Evolutionary conservation across 345 rosid genomes (phyloP).

Genomic region (Lenwebbia sp.): DNA sequence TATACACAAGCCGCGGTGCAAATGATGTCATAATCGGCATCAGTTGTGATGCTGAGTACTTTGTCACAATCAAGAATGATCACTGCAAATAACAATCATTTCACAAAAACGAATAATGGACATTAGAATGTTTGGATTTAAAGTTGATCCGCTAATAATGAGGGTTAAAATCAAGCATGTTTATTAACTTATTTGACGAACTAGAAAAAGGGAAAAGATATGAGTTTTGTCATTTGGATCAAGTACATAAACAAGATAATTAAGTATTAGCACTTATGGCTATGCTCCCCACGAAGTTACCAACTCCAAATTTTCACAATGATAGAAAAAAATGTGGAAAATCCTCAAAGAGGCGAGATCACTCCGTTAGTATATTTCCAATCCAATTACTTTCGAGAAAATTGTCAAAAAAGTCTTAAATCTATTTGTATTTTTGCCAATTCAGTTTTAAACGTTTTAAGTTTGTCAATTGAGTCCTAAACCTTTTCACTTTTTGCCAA

Average conservation of each 20-base stretch:
- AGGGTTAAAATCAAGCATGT: not conserved
- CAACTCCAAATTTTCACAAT: not conserved
- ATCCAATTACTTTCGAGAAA: not conserved
- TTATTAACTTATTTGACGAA: not conserved
- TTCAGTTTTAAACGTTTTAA: too few relatives aligned
- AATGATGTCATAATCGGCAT: too few relatives aligned
- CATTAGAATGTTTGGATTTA: not conserved
- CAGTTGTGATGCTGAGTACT: too few relatives aligned
- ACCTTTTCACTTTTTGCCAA: too few relatives aligned
- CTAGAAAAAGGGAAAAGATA: not conserved
- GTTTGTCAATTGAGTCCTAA: too few relatives aligned
- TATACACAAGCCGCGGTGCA: too few relatives aligned
- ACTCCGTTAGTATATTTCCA: not conserved
- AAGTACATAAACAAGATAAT: not conserved
- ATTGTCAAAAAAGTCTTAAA: too few relatives aligned
- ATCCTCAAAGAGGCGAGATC: not conserved
- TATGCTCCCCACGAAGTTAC: not conserved
- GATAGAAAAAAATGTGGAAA: not conserved
- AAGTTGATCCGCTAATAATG: not conserved
- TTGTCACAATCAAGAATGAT: too few relatives aligned
- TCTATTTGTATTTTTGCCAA: too few relatives aligned
- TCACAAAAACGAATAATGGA: not conserved
- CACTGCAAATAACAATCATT: not conserved
- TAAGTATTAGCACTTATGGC: not conserved
- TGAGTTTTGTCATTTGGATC: not conserved